phyloP scores from a whole-genome alignment of 2,329 filamentous ascomycete genomes.

The Cladosporium sp. region DNA sequence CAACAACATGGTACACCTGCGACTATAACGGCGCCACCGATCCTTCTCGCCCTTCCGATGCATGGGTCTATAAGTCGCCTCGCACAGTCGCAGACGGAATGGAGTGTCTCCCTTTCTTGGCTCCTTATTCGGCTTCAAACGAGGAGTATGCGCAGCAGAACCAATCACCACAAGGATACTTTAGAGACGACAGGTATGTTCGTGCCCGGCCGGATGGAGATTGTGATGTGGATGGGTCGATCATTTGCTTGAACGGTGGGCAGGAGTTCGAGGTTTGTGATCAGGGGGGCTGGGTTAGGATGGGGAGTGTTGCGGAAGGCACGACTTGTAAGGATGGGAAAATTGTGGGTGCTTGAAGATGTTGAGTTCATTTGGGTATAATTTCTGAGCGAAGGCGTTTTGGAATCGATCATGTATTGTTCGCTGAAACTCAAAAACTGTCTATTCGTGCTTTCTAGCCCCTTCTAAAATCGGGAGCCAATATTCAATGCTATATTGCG shows the following conservation, averaged over 20 bases:
- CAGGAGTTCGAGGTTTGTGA: constrained; percentile 30
- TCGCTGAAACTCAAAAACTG: too few species aligned
- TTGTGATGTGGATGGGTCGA: constrained; percentile 23
- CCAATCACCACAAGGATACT: constrained; percentile 23
- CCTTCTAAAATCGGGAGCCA: too few species aligned
- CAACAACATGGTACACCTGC: constrained; percentile 35
- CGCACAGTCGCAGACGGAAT: constrained; percentile 34
- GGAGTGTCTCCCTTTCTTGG: constrained; percentile 32
- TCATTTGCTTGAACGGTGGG: constrained; percentile 27
- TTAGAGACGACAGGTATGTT: constrained; percentile 32
- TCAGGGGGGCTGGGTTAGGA: constrained; percentile 29
- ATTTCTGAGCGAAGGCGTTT: too few species aligned
- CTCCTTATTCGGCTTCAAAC: constrained; percentile 21
- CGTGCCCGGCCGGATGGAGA: constrained; percentile 25
- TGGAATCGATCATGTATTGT: too few species aligned
- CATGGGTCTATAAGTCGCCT: constrained; percentile 30
- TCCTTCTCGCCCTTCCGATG: constrained; percentile 9
- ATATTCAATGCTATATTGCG: too few species aligned
- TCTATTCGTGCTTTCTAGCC: too few species aligned
- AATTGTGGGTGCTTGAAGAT: constrained; percentile 19
- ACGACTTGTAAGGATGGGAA: constrained; percentile 27
- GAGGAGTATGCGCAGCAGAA: constrained; percentile 25
- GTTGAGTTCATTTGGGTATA: too few species aligned
- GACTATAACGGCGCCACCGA: constrained; percentile 26
- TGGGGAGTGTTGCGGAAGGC: constrained; percentile 29